A percentile compares a stretch with the other conserved stretches of the same genome.
Evolutionary conservation across 164 flowering plant genomes (phyloP).

Genomic region (Hamamelis virginiana): DNA sequence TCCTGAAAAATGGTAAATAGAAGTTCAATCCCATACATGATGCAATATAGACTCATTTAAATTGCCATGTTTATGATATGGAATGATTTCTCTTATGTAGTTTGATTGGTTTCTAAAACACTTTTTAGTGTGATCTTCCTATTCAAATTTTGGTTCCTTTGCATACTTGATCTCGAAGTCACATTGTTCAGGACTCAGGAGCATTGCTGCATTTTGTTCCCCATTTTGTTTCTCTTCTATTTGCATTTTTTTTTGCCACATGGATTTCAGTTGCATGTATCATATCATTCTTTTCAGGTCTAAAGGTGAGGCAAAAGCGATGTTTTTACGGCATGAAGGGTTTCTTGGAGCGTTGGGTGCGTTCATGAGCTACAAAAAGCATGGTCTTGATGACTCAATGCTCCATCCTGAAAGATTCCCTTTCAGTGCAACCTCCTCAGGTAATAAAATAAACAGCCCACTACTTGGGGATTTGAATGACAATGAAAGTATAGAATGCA

Average conservation of each 20-base stretch:
- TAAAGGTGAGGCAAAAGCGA: slow-evolving; percentile 73
- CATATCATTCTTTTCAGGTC: slow-evolving; percentile 43
- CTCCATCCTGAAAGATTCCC: slow-evolving; percentile 28
- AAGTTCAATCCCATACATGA: too few relatives aligned
- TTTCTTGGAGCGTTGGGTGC: slow-evolving; percentile 80
- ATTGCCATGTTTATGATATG: too few relatives aligned
- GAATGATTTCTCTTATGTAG: too few relatives aligned
- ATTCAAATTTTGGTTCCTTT: neutral
- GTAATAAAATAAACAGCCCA: slow-evolving; percentile 14
- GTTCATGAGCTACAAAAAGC: slow-evolving; percentile 49
- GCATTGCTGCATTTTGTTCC: too few relatives aligned
- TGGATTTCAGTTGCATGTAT: neutral
- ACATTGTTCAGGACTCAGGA: too few relatives aligned
- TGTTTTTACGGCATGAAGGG: slow-evolving; percentile 73
- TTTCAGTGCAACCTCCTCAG: slow-evolving; percentile 4
- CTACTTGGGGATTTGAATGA: slow-evolving; percentile 22
- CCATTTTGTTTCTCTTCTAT: neutral
- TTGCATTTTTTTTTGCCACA: too few relatives aligned
- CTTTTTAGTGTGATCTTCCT: too few relatives aligned
- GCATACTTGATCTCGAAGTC: neutral
- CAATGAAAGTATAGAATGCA: slow-evolving; percentile 27
- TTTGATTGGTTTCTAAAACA: too few relatives aligned
- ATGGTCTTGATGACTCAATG: slow-evolving; percentile 22
- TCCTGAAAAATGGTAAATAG: too few relatives aligned
- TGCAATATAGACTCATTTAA: too few relatives aligned